Conservation (phyloP, 1,284 basidiomycete genomes). For the Moesziomyces globuligerus region DNA sequence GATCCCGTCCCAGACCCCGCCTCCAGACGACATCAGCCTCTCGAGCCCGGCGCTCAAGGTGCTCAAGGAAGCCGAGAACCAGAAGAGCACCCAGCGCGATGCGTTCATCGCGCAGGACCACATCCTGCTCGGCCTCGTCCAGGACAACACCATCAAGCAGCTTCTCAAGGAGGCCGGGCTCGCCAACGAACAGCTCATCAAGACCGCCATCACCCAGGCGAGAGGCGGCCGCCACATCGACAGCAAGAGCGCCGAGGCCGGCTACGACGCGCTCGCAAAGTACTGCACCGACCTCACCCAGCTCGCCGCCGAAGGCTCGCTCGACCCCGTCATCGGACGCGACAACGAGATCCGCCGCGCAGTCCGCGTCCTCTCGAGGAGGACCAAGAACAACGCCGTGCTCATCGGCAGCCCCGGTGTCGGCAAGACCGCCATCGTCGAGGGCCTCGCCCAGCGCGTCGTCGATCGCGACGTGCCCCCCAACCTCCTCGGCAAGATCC, state of each 20-base stretch:
- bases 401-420: conserved; percentile 75
- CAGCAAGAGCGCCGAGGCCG: conserved; percentile 74
- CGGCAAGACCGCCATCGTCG: conserved; percentile 78
- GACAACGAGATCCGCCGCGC: conserved; percentile 65
- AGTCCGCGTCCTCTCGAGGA: conserved; percentile 64
- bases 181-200: conserved; percentile 76
- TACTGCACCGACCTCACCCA: conserved; percentile 72
- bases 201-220: conserved; percentile 81
- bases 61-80: conserved; percentile 58
- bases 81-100: conserved; percentile 74
- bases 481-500: conserved; percentile 83
- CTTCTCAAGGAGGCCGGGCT: conserved; percentile 80
- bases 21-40: conserved; percentile 62
- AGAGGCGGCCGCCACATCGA: conserved; percentile 85
- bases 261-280: conserved; percentile 67
- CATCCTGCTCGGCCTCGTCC: conserved; percentile 78
- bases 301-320: conserved; percentile 69
- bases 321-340: conserved; percentile 73
- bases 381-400: conserved; percentile 91
- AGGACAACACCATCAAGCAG: conserved; percentile 75
- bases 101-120: conserved; percentile 92
- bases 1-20: conserved; percentile 62
- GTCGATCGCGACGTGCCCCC: conserved; percentile 94
- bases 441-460: conserved; percentile 95
- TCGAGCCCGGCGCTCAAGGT: conserved; percentile 56